These are phyloP conservation scores for Aspergillus jensenii DNA, from an alignment of 2,329 filamentous ascomycete species.

Conservation along the genomic window DNA sequence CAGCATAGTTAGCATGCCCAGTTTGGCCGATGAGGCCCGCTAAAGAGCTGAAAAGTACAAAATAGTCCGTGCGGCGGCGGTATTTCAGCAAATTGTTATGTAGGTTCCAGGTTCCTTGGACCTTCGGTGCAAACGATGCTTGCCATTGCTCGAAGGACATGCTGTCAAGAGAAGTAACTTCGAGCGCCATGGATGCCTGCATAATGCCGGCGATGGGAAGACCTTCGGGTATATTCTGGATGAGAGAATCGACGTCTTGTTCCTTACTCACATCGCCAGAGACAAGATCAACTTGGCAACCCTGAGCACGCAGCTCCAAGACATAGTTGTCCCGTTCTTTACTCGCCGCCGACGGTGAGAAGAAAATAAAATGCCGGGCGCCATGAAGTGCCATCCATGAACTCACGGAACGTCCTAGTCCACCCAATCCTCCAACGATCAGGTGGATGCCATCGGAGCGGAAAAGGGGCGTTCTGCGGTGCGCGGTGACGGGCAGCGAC, in stretches of 20 bases:
- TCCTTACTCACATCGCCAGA: conserved; percentile 8
- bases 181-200: conserved; percentile 20
- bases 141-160: conserved; percentile 36
- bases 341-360: conserved; percentile 10
- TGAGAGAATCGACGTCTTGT: conserved; percentile 9
- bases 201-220: conserved; percentile 18
- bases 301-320: conserved; percentile 6
- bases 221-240: neutral
- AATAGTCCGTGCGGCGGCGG: conserved; percentile 39
- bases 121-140: conserved; percentile 32
- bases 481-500: neutral
- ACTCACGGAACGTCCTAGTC: conserved; percentile 16
- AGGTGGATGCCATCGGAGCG: conserved; percentile 21
- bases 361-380: conserved; percentile 16
- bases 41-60: conserved; percentile 41
- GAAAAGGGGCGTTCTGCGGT: conserved; percentile 17
- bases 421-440: conserved; percentile 19
- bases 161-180: neutral
- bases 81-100: conserved; percentile 20
- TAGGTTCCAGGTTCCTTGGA: conserved; percentile 30
- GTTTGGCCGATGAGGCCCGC: conserved; percentile 31
- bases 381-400: conserved; percentile 18
- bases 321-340: conserved; percentile 2
- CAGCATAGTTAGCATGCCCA: conserved; percentile 38
- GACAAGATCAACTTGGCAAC: conserved; percentile 1